Conservation (phyloP, 2,329 filamentous ascomycete species). For the Verticillium alfalfae region DNA sequence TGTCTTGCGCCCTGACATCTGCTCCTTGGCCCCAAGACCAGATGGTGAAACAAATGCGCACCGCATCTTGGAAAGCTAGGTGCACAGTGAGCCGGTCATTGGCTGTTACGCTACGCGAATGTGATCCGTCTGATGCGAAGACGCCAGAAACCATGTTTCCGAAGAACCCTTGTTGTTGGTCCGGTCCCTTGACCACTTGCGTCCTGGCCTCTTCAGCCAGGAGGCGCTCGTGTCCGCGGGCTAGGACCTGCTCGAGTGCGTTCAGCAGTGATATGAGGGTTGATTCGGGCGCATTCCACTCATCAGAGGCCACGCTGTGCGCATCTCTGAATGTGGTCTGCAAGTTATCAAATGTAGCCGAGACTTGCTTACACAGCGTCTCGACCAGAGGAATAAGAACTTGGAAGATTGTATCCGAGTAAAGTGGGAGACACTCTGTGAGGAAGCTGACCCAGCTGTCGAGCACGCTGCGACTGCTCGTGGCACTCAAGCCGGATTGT, state of each 20-base stretch:
- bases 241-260: conserved; percentile 84
- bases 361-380: conserved; percentile 77
- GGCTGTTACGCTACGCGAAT: conserved; percentile 76
- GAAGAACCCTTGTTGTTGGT: conserved; percentile 83
- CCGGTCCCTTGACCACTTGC: conserved; percentile 68
- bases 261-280: conserved; percentile 84
- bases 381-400: conserved; percentile 87
- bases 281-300: conserved; percentile 53
- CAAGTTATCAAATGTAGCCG: conserved; percentile 64
- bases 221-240: conserved; percentile 78
- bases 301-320: conserved; percentile 14
- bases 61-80: conserved; percentile 93
- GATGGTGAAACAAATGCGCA: conserved; percentile 85
- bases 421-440: conserved; percentile 75
- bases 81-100: conserved; percentile 91
- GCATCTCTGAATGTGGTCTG: conserved; percentile 52
- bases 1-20: conserved; percentile 55
- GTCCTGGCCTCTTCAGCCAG: conserved; percentile 68
- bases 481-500: conserved; percentile 71
- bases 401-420: conserved; percentile 80
- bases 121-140: conserved; percentile 71
- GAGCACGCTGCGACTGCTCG: conserved; percentile 68
- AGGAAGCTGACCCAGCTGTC: conserved; percentile 92
- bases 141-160: conserved; percentile 92
- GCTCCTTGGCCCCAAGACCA: conserved; percentile 84